Conservation (phyloP, 2,329 filamentous ascomycete genomes). For the Xylaria sp. region DNA sequence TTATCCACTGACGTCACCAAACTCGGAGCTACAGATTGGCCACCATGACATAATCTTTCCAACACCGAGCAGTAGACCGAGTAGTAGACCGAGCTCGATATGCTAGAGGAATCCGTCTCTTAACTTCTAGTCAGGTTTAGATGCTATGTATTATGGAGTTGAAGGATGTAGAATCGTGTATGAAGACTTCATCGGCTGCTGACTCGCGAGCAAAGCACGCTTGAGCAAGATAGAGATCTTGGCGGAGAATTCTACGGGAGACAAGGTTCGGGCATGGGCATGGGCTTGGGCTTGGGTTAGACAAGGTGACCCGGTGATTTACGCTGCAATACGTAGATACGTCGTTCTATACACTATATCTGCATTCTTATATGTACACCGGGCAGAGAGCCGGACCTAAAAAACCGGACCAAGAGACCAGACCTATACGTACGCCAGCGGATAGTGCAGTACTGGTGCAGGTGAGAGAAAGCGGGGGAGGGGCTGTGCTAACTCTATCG, state of each 20-base stretch:
- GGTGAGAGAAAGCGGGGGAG: conserved; percentile 24
- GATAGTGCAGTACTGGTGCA: no score
- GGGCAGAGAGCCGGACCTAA: no score
- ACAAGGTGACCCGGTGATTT: background rate
- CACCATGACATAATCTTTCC: conserved; percentile 20
- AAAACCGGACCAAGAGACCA: no score
- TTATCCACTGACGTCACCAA: conserved; percentile 21
- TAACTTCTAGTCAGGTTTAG: background rate
- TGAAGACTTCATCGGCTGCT: background rate
- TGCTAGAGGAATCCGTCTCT: no score
- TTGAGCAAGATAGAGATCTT: background rate
- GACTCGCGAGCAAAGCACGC: no score
- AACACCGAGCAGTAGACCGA: no score
- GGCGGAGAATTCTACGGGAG: background rate
- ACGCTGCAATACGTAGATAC: background rate
- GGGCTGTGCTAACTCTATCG: conserved; percentile 7
- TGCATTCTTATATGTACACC: background rate
- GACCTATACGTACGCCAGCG: no score
- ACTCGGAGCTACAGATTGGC: conserved; percentile 1
- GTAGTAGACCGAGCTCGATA: no score
- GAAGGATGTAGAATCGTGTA: background rate
- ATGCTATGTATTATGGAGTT: background rate
- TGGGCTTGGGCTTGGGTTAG: background rate
- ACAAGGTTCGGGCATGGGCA: no score
- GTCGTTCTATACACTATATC: background rate